phyloP scores from a whole-genome alignment of 805 yeast genomes.

The Lachancea waltii region DNA sequence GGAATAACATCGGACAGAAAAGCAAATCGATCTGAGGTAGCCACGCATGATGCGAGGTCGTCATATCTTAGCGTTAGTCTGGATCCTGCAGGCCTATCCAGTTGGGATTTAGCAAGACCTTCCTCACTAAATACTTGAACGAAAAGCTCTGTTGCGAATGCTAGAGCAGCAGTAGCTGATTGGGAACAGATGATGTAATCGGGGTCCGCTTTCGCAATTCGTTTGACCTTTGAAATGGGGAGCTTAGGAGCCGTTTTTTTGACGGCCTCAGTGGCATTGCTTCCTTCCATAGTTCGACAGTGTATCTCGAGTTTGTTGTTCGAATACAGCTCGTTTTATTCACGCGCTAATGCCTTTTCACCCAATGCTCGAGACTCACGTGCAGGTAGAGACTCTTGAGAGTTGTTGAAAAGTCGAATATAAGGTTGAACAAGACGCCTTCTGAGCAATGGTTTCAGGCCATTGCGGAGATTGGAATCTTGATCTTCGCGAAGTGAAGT shows the following conservation, averaged over 20 bases:
- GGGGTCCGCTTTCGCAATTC: conserved; percentile 26
- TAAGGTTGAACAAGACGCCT: too few species aligned
- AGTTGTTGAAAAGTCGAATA: too few species aligned
- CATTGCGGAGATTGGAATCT: too few species aligned
- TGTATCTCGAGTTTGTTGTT: too few species aligned
- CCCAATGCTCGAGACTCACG: too few species aligned
- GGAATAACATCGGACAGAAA: conserved; percentile 24
- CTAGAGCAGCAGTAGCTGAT: conserved; percentile 22
- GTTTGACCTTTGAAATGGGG: conserved; percentile 25
- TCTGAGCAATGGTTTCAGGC: too few species aligned
- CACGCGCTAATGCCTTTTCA: too few species aligned
- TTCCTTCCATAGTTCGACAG: conserved; percentile 1
- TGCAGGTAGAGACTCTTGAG: too few species aligned
- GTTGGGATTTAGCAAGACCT: conserved; percentile 18
- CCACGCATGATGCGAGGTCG: conserved; percentile 19
- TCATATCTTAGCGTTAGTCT: conserved; percentile 20
- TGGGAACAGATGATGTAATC: conserved; percentile 20
- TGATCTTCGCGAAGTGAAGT: too few species aligned
- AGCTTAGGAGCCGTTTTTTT: conserved; percentile 14
- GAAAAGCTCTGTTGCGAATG: conserved; percentile 25
- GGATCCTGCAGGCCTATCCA: conserved; percentile 14
- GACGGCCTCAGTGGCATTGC: background rate
- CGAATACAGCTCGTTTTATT: too few species aligned
- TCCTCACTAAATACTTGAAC: conserved; percentile 21
- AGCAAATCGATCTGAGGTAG: conserved; percentile 17